Evolutionary conservation across 202 grass and related monocot genomes (phyloP), one percentile per base, ranked within the genome.

Genomic region (Hordeum pubiflorum): DNA sequence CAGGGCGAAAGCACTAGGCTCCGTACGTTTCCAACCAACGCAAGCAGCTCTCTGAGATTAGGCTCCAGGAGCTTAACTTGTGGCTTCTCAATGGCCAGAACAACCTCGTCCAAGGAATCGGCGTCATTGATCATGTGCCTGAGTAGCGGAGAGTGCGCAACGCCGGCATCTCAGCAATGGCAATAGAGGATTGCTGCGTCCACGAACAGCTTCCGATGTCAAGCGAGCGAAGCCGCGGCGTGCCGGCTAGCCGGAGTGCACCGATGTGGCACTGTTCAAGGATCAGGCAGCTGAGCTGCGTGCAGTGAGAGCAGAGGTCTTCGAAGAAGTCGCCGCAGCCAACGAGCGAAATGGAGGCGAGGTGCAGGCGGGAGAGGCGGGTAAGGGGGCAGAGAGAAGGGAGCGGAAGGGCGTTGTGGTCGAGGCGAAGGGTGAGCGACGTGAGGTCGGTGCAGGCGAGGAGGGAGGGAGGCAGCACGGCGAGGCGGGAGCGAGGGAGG

Each of bases 1-100:
- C 90, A 92, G n/a, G 90, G 70, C 10, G 90, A 92, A 12, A 92
- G 83, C 58, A 70, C 57, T 10, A 92, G 80, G 65, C 58, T 86
- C 23, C 24, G 80, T 57, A 27, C 80, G 55, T 89, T 86, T 12
- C 69, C 80, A 59, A 89, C 90, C 65, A 78, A 72, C 21, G 38
- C 18, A 59, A 92, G 63, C 56, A 89, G 86, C 72, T 76, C 77
- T 59, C 72, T 79, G 27, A 86, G 55, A 69, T 85, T 38, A 58
- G 44, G 63, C 50, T 84, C 71, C 48, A 56, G 76, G 48, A 58
- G 63, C 68, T 82, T 86, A n/a, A 43, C 74, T 17, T 68, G 75
- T 14, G 86, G 80, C 64, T 77, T 82, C 76, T 83, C 76, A 6
- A 84, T 72, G 66, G 64, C 50, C 10, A 92, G 72, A 21, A 68